Conservation (phyloP, 2,329 filamentous ascomycete genomes). For the Neopestalotiopsis sp. region DNA sequence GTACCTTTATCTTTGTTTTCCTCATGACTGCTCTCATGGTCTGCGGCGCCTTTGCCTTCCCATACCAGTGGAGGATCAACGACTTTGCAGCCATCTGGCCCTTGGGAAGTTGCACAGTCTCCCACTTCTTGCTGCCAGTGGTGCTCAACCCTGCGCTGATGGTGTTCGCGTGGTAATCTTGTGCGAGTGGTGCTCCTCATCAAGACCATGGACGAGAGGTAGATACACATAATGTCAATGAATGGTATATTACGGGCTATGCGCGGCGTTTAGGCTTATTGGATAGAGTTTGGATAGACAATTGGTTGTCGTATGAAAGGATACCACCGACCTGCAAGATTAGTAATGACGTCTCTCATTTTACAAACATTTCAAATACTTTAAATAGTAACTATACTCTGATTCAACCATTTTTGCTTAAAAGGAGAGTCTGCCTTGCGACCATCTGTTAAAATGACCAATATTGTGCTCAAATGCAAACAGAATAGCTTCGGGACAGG, state of each 20-base stretch:
- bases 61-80: slow-evolving; percentile 57
- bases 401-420: background rate
- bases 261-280: background rate
- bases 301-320: background rate
- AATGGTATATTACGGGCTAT: background rate
- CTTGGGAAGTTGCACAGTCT: slow-evolving; percentile 53
- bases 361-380: background rate
- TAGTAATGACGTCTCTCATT: background rate
- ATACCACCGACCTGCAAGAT: background rate
- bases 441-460: too few species aligned
- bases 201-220: background rate
- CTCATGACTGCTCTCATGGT: slow-evolving; percentile 34
- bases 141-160: slow-evolving; percentile 67
- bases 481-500: background rate
- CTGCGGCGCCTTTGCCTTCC: slow-evolving; percentile 34
- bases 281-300: slow-evolving; percentile 9
- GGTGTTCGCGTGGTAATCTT: slow-evolving; percentile 61
- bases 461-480: too few species aligned
- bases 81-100: slow-evolving; percentile 66
- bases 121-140: slow-evolving; percentile 64
- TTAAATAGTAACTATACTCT: background rate
- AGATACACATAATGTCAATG: slow-evolving; percentile 1
- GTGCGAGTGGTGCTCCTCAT: too few species aligned
- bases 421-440: background rate
- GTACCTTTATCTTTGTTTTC: slow-evolving; percentile 36